Evolutionary conservation across 495 filamentous ascomycete species (phyloP).

Genomic region (Trichocladium antarcticum): DNA sequence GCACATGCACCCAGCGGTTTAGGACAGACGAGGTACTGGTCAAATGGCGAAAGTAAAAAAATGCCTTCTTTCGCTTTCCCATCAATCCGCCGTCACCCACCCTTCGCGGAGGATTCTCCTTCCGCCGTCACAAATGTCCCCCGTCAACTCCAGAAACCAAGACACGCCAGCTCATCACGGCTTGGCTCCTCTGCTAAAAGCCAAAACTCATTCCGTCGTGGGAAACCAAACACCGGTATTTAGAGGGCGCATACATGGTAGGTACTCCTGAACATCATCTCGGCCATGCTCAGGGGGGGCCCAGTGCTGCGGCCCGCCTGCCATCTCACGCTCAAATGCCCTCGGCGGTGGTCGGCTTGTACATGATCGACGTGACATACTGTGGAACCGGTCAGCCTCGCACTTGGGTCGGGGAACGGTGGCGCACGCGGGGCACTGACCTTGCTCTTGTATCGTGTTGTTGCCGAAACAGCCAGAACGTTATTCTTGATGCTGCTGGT

Average conservation of each 20-base stretch:
- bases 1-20: conserved; percentile 86
- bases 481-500: conserved; percentile 97
- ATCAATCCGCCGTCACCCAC: conserved; percentile 1
- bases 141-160: neutral
- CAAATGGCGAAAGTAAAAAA: conserved; percentile 76
- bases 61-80: neutral
- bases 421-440: conserved; percentile 32
- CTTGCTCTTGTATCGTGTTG: conserved; percentile 93
- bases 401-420: neutral
- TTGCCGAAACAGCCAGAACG: conserved; percentile 91
- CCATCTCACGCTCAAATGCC: conserved; percentile 8
- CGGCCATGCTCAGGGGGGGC: neutral
- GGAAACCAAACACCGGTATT: neutral
- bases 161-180: neutral
- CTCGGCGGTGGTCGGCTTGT: conserved; percentile 62
- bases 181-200: neutral
- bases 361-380: conserved; percentile 97
- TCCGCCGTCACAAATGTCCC: neutral
- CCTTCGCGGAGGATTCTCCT: neutral
- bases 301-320: neutral
- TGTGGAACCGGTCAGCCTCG: conserved; percentile 29
- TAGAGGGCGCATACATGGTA: neutral
- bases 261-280: conserved; percentile 1
- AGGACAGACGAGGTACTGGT: conserved; percentile 90
- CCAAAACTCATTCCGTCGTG: neutral